phyloP scores from a whole-genome alignment of 2,329 filamentous ascomycete species.

The Leptodontidium sp. region DNA sequence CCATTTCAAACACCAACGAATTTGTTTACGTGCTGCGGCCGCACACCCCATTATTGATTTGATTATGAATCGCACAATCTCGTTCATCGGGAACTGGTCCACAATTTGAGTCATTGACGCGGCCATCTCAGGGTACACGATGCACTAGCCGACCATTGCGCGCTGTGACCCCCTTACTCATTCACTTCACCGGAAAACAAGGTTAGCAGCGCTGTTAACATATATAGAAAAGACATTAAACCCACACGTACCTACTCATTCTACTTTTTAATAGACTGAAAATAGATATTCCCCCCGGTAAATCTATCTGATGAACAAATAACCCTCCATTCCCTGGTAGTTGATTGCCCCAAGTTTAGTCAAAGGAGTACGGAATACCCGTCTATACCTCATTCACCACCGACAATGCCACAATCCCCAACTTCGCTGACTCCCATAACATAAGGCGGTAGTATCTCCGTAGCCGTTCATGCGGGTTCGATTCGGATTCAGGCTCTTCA shows the following conservation, averaged over 20 bases:
- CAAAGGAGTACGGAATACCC: too few relatives aligned
- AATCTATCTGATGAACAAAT: too few relatives aligned
- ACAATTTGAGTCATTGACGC: neutral
- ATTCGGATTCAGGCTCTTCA: conserved; percentile 6
- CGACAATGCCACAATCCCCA: too few relatives aligned
- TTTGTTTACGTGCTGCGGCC: conserved; percentile 1
- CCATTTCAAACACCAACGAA: neutral
- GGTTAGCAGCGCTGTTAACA: neutral
- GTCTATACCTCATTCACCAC: too few relatives aligned
- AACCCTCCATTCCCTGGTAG: too few relatives aligned
- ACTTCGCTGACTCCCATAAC: too few relatives aligned
- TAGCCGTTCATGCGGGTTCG: neutral
- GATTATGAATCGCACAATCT: neutral
- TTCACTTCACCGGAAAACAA: neutral
- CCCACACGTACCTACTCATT: neutral
- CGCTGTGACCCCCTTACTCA: neutral
- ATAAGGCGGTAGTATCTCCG: neutral
- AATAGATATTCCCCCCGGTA: too few relatives aligned
- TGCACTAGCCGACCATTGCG: neutral
- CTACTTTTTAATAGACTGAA: too few relatives aligned
- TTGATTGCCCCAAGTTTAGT: too few relatives aligned
- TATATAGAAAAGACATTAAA: neutral
- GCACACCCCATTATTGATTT: neutral
- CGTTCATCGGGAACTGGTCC: too few relatives aligned
- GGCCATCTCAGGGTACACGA: neutral